phyloP scores from a whole-genome alignment of 1,284 basidiomycete genomes.

The Naganishia sp. region DNA sequence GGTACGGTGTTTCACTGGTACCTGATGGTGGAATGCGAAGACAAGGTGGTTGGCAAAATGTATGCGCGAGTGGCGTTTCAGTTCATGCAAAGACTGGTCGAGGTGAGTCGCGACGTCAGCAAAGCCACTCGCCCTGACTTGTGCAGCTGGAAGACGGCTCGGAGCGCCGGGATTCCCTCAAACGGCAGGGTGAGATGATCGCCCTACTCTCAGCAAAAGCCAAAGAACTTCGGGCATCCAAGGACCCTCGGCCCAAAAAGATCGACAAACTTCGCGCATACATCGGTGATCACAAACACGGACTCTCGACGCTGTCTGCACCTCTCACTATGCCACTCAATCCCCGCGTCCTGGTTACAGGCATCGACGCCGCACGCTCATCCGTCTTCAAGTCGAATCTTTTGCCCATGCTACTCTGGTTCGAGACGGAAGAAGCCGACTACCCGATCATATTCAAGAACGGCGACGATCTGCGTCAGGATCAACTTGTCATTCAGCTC shows the following conservation, averaged over 20 bases:
- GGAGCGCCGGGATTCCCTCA: conserved; percentile 76
- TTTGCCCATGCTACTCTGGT: conserved; percentile 85
- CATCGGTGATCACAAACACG: conserved; percentile 81
- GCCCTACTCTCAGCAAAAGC: conserved; percentile 79
- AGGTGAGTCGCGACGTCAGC: conserved; percentile 61
- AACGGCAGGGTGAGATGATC: conserved; percentile 81
- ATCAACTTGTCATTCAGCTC: conserved; percentile 94
- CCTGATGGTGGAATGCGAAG: conserved; percentile 85
- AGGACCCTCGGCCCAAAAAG: conserved; percentile 93
- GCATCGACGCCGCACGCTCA: conserved; percentile 86
- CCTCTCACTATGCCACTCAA: conserved; percentile 87
- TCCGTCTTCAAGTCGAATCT: conserved; percentile 98
- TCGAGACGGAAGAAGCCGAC: conserved; percentile 62
- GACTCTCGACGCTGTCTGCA: conserved; percentile 66
- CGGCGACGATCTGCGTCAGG: conserved; percentile 96
- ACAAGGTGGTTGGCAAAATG: conserved; percentile 80
- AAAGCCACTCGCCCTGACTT: not conserved
- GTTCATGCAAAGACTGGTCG: conserved; percentile 80
- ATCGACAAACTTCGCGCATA: conserved; percentile 88
- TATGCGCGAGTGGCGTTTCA: conserved; percentile 85
- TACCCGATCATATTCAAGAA: conserved; percentile 98
- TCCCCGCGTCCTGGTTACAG: conserved; percentile 74
- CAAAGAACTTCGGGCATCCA: conserved; percentile 80
- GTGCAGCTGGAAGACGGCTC: conserved; percentile 59
- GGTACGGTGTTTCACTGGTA: conserved; percentile 98